Evolutionary conservation across 2,329 filamentous ascomycete genomes (phyloP), one percentile per base, ranked within the genome.

Genomic region (Pestalotiopsis sp.): DNA sequence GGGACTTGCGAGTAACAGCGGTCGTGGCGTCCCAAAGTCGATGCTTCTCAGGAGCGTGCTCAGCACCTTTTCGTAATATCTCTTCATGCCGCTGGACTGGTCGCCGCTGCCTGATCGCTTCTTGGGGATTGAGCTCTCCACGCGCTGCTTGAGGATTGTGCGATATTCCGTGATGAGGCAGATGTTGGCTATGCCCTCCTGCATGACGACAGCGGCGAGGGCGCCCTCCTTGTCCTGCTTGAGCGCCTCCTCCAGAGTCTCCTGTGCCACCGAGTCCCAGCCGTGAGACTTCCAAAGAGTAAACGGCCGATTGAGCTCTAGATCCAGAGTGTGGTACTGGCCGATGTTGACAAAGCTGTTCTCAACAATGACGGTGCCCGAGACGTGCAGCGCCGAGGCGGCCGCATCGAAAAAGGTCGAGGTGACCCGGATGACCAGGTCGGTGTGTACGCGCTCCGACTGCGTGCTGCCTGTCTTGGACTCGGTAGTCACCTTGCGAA

Each of bases 191-290:
- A 93, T 80, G 17, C 93, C 92, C 75, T 98, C 95, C 75, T 97
- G 93, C 92, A 99, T 95, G 27, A 98, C 93, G 0, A 98, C 91
- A 0, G 96, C 95, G 67, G 94, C 93, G 20, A 97, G 87, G 70
- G 95, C 92, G 1, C 94, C 94, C 70, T 92, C 90, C 75, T 91
- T 91, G 72, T 93, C 91, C 73, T 93, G 90, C 74, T 93, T 91
- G 14, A 95, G 86, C 0, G 94, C 92, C 78, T 97, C 93, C 68
- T 88, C 85, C 12, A 99, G 86, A 60, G 93, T 91, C 69, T 93
- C 90, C 62, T 92, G 83, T 3, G 95, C 93, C 12, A 99, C 90
- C 73, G 92, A 95, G 80, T 99, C 96, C 96, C 96, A 99, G 57
- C 94, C 91, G 9, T 89, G 83, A 52, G 88, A 87, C 81, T 98